Conservation (phyloP, 164 flowering plant species). For the Berberis vulgaris region DNA sequence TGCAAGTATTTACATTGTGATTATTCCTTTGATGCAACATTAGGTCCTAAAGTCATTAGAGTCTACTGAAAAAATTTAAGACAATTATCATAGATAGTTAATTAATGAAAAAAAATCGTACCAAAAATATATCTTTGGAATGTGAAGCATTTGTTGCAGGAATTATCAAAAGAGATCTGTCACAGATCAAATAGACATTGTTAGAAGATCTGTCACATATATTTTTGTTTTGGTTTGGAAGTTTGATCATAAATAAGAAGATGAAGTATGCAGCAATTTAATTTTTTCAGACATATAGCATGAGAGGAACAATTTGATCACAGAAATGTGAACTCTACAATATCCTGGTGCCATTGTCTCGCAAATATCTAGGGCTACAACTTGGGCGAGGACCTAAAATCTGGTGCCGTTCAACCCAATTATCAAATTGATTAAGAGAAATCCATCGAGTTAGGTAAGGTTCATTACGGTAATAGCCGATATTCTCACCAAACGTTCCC, state of each 20-base stretch:
- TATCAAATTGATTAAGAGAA: no score
- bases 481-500: no score
- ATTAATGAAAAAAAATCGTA: conserved; percentile 12
- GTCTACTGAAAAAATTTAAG: no score
- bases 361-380: neutral
- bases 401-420: neutral
- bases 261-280: neutral
- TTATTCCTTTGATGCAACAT: neutral
- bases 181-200: neutral
- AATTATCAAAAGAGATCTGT: conserved; percentile 36
- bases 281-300: neutral
- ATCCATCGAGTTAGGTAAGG: no score
- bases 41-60: no score
- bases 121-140: conserved; percentile 26
- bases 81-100: no score
- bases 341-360: neutral
- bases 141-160: conserved; percentile 29
- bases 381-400: neutral
- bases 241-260: neutral
- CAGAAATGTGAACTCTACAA: no score
- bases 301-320: neutral
- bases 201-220: neutral
- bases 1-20: conserved; percentile 10
- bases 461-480: no score
- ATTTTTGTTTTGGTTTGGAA: neutral